Percentiles rank a stretch among this genome's conserved stretches.
phyloP scores from a whole-genome alignment of 1,284 basidiomycete genomes.

The Cryptococcus deneoformans region DNA sequence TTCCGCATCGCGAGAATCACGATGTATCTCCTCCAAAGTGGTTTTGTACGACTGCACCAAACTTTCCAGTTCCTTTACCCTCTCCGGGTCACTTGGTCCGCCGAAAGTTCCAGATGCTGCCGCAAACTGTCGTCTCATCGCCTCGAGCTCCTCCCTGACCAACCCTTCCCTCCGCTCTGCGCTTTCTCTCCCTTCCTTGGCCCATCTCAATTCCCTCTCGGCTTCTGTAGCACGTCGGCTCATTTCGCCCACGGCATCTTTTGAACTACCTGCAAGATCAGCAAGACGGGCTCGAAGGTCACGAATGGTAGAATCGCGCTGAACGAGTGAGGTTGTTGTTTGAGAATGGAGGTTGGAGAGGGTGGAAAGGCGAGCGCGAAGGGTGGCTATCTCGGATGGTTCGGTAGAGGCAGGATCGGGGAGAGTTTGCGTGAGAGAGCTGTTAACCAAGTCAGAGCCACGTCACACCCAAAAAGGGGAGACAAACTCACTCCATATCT shows the following conservation, averaged over 20 bases:
- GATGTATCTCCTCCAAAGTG: constrained; percentile 28
- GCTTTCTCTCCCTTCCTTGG: constrained; percentile 35
- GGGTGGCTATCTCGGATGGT: constrained; percentile 10
- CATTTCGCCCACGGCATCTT: constrained; percentile 22
- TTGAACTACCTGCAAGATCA: constrained; percentile 25
- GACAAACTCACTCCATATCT: constrained; percentile 34
- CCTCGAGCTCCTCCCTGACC: constrained; percentile 35
- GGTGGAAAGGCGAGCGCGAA: constrained; percentile 37
- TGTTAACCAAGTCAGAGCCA: background rate
- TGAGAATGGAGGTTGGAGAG: constrained; percentile 34
- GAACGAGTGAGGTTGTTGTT: constrained; percentile 27
- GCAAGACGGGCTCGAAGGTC: constrained; percentile 30
- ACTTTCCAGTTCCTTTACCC: constrained; percentile 28
- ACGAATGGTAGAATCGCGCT: constrained; percentile 28
- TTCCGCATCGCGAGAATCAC: constrained; percentile 37
- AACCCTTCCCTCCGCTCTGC: constrained; percentile 41
- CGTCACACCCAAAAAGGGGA: background rate
- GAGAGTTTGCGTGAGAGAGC: constrained; percentile 39
- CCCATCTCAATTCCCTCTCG: constrained; percentile 44
- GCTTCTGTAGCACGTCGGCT: constrained; percentile 26
- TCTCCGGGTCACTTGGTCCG: constrained; percentile 13
- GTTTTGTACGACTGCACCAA: constrained; percentile 33
- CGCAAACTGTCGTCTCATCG: constrained; percentile 4
- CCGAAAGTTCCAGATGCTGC: constrained; percentile 1
- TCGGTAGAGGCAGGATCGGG: constrained; percentile 18